Evolutionary conservation across 371 early-diverging fungal genomes (phyloP), one percentile per base, ranked within the genome.

Genomic region (Fennellomyces sp.): DNA sequence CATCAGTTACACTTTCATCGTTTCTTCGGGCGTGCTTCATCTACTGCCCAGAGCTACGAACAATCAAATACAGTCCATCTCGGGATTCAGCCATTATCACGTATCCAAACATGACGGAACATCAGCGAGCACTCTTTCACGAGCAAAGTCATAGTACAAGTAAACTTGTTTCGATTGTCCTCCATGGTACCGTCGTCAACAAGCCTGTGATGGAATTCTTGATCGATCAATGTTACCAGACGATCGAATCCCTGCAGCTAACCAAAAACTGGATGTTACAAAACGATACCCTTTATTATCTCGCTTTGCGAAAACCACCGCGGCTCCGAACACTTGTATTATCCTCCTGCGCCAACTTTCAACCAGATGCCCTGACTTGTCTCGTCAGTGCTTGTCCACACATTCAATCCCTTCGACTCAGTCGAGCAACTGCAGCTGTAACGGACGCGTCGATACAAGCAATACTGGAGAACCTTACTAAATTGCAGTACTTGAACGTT

Each of bases 211-310:
- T 45, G 45, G 45, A 45, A 25, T 45, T 45, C 23, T 19, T 45
- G 5, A 45, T 45, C 12, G 45, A 45, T 45, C 45, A 45, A 12
- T 45, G 45, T 45, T 45, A 45, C 23, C 45, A 45, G 21, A 45
- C 45, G n/a, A 45, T 45, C 19, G 45, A 45, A 21, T 45, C 21
- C 5, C 4, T 45, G 21, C 45, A 45, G 23, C 23, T 45, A 25
- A 23, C 45, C 0, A 45, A 45, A 1, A 45, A 45, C n/a, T 45
- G 45, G 45, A 45, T 45, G 45, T n/a, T 45, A 25, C 45, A 45
- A 3, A 45, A 45, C 23, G 45, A 45, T 45, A 45, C 45, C 45
- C 45, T 45, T 45, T 45, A 45, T 45, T 45, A 45, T 45, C 45
- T 45, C 10, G 45, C 45, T 3, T 8, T 23, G n/a, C 45, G 19